Evolutionary conservation across 2,329 filamentous ascomycete species (phyloP).

Genomic region (Trichoderma sp.): DNA sequence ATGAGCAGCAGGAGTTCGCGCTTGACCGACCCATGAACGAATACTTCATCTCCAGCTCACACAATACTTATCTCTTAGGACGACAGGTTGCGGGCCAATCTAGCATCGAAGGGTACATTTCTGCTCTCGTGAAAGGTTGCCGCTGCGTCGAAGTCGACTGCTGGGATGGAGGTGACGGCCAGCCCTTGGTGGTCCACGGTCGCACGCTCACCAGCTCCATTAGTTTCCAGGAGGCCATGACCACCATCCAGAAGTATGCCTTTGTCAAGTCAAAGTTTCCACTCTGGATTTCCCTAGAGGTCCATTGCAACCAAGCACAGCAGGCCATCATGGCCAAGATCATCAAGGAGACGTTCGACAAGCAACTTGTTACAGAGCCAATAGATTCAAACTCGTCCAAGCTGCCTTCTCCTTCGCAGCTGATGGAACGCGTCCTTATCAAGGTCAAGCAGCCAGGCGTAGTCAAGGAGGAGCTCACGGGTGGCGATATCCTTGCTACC

Average conservation of each 20-base stretch:
- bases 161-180: slow-evolving; percentile 88
- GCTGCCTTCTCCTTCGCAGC: slow-evolving; percentile 80
- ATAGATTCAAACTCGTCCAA: slow-evolving; percentile 64
- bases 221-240: slow-evolving; percentile 86
- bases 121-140: slow-evolving; percentile 81
- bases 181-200: slow-evolving; percentile 88
- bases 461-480: slow-evolving; percentile 38
- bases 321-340: slow-evolving; percentile 86
- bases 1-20: slow-evolving; percentile 56
- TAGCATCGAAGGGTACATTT: slow-evolving; percentile 93
- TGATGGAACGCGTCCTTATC: slow-evolving; percentile 80
- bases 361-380: slow-evolving; percentile 73
- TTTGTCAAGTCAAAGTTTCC: slow-evolving; percentile 86
- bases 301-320: slow-evolving; percentile 82
- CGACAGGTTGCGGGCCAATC: slow-evolving; percentile 86
- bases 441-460: slow-evolving; percentile 80
- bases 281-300: slow-evolving; percentile 90
- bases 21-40: slow-evolving; percentile 88
- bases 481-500: slow-evolving; percentile 34
- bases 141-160: slow-evolving; percentile 97
- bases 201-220: slow-evolving; percentile 85
- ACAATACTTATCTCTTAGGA: slow-evolving; percentile 95
- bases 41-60: slow-evolving; percentile 97
- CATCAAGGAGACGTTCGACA: slow-evolving; percentile 79
- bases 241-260: slow-evolving; percentile 90